These are phyloP conservation scores for Vickermania spadyakhi DNA, from an alignment of 208 protist genomes.

Conservation along the genomic window DNA sequence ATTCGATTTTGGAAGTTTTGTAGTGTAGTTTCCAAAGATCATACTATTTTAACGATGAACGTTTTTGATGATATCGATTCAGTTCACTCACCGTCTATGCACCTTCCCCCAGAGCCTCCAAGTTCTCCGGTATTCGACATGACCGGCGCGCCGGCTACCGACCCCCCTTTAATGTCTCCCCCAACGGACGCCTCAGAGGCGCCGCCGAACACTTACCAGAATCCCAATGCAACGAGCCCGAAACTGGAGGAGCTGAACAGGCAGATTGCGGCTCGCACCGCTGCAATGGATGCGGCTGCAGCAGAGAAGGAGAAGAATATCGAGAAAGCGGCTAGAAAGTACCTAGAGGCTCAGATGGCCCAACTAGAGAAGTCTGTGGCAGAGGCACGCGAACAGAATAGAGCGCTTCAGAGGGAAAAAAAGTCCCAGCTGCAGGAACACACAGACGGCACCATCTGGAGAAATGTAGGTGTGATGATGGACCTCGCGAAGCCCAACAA, in stretches of 20 bases:
- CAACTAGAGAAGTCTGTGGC: slow-evolving; percentile 52
- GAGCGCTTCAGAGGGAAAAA: slow-evolving; percentile 37
- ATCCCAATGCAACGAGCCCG: not conserved
- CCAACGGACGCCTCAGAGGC: no score
- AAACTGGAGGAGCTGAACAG: slow-evolving; percentile 40
- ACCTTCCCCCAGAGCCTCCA: not conserved
- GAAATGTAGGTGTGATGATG: slow-evolving; percentile 50
- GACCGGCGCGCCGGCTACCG: no score
- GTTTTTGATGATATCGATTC: no score
- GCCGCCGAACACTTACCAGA: no score
- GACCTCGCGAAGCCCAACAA: slow-evolving; percentile 70
- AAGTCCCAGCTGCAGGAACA: slow-evolving; percentile 32
- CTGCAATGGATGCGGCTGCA: slow-evolving; percentile 39
- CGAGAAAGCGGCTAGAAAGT: slow-evolving; percentile 42
- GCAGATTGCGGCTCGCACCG: slow-evolving; percentile 51
- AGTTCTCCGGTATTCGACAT: not conserved
- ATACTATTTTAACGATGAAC: no score
- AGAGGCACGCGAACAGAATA: slow-evolving; percentile 33
- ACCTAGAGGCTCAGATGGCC: slow-evolving; percentile 45
- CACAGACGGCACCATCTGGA: slow-evolving; percentile 65
- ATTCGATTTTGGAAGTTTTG: no score
- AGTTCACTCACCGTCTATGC: not conserved
- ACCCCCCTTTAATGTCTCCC: no score
- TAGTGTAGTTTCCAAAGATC: no score
- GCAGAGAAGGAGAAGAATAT: slow-evolving; percentile 54